Evolutionary conservation across 164 flowering plant species (phyloP).

Genomic region (Aristolochia contorta): DNA sequence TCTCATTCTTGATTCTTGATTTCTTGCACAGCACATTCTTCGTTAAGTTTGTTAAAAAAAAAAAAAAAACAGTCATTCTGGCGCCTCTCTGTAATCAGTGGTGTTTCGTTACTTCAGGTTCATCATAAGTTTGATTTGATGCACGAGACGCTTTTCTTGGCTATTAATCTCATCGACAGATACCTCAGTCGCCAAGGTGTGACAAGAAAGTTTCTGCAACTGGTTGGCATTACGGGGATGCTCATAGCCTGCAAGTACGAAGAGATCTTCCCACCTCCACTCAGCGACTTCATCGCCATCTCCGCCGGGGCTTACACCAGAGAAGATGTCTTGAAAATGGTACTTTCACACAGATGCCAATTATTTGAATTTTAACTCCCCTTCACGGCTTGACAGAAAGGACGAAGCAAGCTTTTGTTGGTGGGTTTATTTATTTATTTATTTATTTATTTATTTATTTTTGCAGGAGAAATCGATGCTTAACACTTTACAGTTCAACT

Average conservation of each 20-base stretch:
- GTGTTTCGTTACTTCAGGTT: slow-evolving; percentile 28
- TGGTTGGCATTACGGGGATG: slow-evolving; percentile 84
- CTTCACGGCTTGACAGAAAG: not conserved
- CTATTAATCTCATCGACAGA: slow-evolving; percentile 69
- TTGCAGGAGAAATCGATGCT: slow-evolving; percentile 68
- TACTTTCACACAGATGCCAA: slow-evolving; percentile 10
- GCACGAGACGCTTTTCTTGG: slow-evolving; percentile 76
- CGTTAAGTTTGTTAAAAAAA: not conserved
- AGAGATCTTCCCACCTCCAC: slow-evolving; percentile 65
- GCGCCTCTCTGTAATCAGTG: not conserved
- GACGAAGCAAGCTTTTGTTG: not conserved
- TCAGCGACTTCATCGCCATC: slow-evolving; percentile 62
- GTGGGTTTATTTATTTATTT: too few relatives aligned
- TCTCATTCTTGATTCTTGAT: not conserved
- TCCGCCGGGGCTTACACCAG: slow-evolving; percentile 72
- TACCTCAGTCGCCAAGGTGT: slow-evolving; percentile 46
- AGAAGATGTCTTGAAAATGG: slow-evolving; percentile 76
- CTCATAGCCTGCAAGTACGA: slow-evolving; percentile 87
- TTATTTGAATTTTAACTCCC: too few relatives aligned
- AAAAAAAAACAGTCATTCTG: too few relatives aligned
- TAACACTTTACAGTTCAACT: slow-evolving; percentile 56
- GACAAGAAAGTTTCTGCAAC: slow-evolving; percentile 64
- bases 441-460: too few relatives aligned
- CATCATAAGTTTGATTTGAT: slow-evolving; percentile 76
- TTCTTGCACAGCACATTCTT: not conserved